Evolutionary conservation across 2,329 filamentous ascomycete species (phyloP).

Genomic region (Clarireedia homoeocarpa): DNA sequence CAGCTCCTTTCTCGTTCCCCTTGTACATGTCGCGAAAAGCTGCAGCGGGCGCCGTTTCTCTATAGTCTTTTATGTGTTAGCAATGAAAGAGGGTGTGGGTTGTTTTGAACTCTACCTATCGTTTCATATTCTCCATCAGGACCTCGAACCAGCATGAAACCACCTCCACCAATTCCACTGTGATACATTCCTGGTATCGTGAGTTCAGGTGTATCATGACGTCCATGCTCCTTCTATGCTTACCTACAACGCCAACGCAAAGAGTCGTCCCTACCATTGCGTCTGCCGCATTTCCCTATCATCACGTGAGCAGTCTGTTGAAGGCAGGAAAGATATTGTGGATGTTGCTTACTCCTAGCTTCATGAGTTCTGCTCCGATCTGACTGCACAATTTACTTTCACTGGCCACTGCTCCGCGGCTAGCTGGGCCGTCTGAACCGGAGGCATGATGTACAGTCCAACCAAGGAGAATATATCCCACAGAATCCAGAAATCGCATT

Average conservation of each 20-base stretch:
- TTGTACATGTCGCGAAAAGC: conserved; percentile 81
- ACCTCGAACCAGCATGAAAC: conserved; percentile 76
- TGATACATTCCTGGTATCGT: conserved; percentile 58
- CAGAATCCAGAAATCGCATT: too few relatives aligned
- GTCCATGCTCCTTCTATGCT: conserved; percentile 14
- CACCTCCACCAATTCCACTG: conserved; percentile 79
- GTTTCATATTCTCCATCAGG: conserved; percentile 71
- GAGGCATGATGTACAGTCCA: neutral
- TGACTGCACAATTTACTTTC: conserved; percentile 45
- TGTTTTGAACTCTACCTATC: conserved; percentile 36
- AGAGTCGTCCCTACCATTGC: conserved; percentile 66
- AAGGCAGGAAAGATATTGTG: neutral
- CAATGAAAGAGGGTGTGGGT: neutral
- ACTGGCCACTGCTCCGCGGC: conserved; percentile 42
- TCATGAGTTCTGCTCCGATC: conserved; percentile 42
- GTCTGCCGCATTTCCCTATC: conserved; percentile 64
- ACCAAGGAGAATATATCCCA: neutral
- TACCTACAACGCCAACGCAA: conserved; percentile 64
- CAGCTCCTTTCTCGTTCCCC: conserved; percentile 57
- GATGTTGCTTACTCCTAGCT: conserved; percentile 34
- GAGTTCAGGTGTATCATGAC: neutral
- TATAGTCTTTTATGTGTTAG: conserved; percentile 52
- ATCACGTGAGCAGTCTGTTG: conserved; percentile 15
- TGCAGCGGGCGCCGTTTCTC: conserved; percentile 78
- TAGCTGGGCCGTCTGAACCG: neutral